Conservation (phyloP, 352 stramenopile species). For the Pythium aquatile region DNA sequence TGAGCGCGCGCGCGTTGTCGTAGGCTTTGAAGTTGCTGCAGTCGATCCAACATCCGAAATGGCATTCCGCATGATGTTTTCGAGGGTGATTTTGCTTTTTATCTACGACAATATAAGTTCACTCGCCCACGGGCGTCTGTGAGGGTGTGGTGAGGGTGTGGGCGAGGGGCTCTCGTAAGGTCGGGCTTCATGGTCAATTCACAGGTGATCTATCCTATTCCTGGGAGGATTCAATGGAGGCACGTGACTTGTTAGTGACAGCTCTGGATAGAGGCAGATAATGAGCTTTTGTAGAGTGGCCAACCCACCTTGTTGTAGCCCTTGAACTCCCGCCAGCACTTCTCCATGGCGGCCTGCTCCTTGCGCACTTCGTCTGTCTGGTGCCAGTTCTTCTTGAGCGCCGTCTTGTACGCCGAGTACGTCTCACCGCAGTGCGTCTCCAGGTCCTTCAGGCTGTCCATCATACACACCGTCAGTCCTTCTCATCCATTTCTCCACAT, state of each 20-base stretch:
- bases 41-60: not conserved
- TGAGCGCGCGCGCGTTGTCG: not conserved
- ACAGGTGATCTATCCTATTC: slow-evolving; percentile 30
- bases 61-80: not conserved
- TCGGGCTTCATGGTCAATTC: slow-evolving; percentile 20
- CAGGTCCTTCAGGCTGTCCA: slow-evolving; percentile 61
- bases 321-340: slow-evolving; percentile 86
- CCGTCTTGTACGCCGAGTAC: slow-evolving; percentile 86
- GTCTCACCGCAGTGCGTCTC: slow-evolving; percentile 85
- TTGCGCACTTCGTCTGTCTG: slow-evolving; percentile 83
- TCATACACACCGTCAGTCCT: not conserved
- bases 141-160: slow-evolving; percentile 5
- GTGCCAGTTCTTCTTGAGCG: slow-evolving; percentile 89
- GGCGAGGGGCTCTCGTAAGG: not conserved
- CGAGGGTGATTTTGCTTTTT: slow-evolving; percentile 3
- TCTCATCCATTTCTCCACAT: not conserved
- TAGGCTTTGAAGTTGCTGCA: too few relatives aligned
- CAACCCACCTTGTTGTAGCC: slow-evolving; percentile 34
- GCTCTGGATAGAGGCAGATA: too few relatives aligned
- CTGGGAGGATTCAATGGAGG: slow-evolving; percentile 2
- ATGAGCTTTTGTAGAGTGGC: not conserved
- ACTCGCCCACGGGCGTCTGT: slow-evolving; percentile 9
- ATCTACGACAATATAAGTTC: slow-evolving; percentile 33
- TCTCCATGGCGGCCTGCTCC: slow-evolving; percentile 81
- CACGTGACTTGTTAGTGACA: too few relatives aligned